Conservation (phyloP, 139 green algal species). For the Volvox reticuliferus region DNA sequence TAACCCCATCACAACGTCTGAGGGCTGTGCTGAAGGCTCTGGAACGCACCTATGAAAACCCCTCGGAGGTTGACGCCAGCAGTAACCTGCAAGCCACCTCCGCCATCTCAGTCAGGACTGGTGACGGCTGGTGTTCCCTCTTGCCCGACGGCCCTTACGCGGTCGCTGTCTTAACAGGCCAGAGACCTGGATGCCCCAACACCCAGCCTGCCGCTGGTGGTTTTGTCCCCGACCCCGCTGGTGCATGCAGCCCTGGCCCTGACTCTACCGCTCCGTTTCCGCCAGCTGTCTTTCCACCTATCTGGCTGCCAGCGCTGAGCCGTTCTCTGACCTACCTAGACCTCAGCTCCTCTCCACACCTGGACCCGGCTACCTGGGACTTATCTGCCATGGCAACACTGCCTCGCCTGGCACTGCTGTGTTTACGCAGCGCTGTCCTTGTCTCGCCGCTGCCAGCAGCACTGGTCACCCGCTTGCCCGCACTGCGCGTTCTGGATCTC, state of each 20-base stretch:
- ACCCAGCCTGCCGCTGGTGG: background rate
- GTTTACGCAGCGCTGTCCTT: background rate
- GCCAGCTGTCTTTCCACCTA: background rate
- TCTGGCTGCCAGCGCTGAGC: background rate
- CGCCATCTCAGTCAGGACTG: background rate
- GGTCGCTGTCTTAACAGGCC: background rate
- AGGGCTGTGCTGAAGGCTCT: background rate
- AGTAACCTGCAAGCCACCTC: too few species aligned
- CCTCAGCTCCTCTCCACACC: background rate
- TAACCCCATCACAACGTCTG: background rate
- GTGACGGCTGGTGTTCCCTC: background rate
- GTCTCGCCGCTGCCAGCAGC: background rate
- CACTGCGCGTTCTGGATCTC: background rate
- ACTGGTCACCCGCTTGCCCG: background rate
- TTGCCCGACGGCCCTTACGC: background rate
- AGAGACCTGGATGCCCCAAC: background rate
- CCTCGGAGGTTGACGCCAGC: background rate
- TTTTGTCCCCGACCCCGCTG: background rate
- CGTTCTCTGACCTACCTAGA: conserved; percentile 6
- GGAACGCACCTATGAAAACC: background rate
- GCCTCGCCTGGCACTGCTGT: background rate
- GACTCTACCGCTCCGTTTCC: background rate
- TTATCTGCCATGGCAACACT: background rate
- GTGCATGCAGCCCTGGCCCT: background rate
- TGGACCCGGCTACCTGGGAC: conserved; percentile 12